These are phyloP conservation scores for Echria macrotheca DNA, from an alignment of 495 filamentous ascomycete genomes.

Conservation along the genomic window DNA sequence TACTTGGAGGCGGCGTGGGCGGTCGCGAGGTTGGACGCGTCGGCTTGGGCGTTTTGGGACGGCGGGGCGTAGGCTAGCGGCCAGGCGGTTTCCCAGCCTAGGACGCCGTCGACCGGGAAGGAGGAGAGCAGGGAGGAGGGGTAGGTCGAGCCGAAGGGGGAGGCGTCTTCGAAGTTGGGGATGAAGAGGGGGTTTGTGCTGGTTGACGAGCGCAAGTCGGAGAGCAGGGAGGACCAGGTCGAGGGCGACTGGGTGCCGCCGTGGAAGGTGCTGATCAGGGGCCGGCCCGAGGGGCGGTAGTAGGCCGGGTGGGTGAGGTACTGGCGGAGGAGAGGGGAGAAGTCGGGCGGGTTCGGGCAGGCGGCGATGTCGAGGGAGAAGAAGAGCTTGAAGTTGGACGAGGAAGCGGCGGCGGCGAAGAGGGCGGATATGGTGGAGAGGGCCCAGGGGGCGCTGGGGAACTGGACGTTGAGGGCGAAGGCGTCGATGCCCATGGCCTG, in stretches of 20 bases:
- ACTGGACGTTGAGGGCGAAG: slow-evolving; percentile 15
- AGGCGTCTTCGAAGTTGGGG: slow-evolving; percentile 24
- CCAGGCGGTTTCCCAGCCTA: slow-evolving; percentile 10
- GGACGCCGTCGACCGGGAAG: slow-evolving; percentile 5
- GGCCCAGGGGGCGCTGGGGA: slow-evolving; percentile 1
- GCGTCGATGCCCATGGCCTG: slow-evolving; percentile 11
- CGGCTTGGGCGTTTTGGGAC: not conserved
- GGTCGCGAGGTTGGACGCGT: not conserved
- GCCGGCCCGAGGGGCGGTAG: slow-evolving; percentile 40
- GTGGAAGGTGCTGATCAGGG: slow-evolving; percentile 58
- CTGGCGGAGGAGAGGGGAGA: not conserved
- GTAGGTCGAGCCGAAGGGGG: too few species aligned
- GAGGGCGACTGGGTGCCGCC: slow-evolving; percentile 49
- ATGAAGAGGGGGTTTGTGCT: slow-evolving; percentile 37
- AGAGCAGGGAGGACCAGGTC: slow-evolving; percentile 32
- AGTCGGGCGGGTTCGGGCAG: slow-evolving; percentile 1
- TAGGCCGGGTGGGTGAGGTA: slow-evolving; percentile 39
- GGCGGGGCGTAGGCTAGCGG: not conserved
- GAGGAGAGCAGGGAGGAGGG: slow-evolving; percentile 3
- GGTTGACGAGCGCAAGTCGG: slow-evolving; percentile 54
- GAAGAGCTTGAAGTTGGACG: slow-evolving; percentile 11
- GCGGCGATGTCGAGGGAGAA: slow-evolving; percentile 15
- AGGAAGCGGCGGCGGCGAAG: slow-evolving; percentile 2
- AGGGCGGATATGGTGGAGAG: slow-evolving; percentile 4
- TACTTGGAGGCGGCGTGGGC: not conserved